Evolutionary conservation across 495 filamentous ascomycete genomes (phyloP), one percentile per base, ranked within the genome.

Genomic region (Xanthoparmelia taractica): DNA sequence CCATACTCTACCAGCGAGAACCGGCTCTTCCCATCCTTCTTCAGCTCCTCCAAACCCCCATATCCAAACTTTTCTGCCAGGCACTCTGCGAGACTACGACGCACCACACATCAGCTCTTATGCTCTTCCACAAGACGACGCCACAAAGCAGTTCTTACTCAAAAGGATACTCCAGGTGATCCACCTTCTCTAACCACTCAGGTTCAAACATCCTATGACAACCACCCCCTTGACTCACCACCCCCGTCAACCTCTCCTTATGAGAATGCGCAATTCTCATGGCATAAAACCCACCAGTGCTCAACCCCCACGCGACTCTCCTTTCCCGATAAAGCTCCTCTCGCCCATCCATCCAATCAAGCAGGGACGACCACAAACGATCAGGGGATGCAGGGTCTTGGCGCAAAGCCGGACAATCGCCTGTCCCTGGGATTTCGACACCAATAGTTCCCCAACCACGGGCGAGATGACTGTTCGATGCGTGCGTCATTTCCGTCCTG

Each of bases 151-250:
- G 31, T 34, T 78, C 81, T 74, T 63, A 85, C 79, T 78, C 72
- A 70, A 91, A 91, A 13, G 89, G 89, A 73, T 93, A 93, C 74
- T 92, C 89, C 61, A 89, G 83, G 36, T 87, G 84, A 66, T 91
- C 85, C 0, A 85, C 85, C 62, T 74, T 74, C 31, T 80, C 76
- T 67, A 92, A 67, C 89, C 89, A 91, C 59, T 80, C 81, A 2
- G 63, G 60, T 33, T 80, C 78, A 67, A 88, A 86, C 72, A 91
- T 89, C 67, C 87, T 79, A 71, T 92, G 89, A 57, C 75, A 77
- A 0, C 89, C 88, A 10, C 87, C 87, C 0, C 89, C 88, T 70
- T 89, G 85, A 36, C 86, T 86, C 18, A 90, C 80, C 23, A 73
- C 77, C 0, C 87, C 89, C 2, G 71, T 73, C 8, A 93, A 70